Evolutionary conservation across 352 stramenopile genomes (phyloP), one percentile per base, ranked within the genome.

Genomic region (Globisporangium cederbergense): DNA sequence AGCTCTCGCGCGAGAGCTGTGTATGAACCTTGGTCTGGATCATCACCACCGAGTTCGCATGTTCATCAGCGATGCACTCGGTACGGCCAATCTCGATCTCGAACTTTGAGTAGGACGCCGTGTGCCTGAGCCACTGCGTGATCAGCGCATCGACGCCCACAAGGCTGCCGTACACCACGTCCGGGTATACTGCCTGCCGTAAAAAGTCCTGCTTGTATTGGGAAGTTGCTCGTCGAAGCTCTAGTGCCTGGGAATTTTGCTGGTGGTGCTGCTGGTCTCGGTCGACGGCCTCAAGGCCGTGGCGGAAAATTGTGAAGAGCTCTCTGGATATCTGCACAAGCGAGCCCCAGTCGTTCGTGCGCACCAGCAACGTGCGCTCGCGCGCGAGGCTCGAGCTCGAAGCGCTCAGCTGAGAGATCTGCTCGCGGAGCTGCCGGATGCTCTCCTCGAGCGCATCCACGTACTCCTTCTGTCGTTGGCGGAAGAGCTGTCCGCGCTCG

Each of bases 121-220:
- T 59, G 34, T 59, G 53, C 4, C 22, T 46, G 18, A 18, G 34
- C 53, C 53, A 59, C 30, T 59, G 53, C 2, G 43, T 32, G 8
- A 59, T 20, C 3, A 59, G 30, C 16, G 30, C 30, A 34, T 59
- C 53, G 1, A n/a, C 30, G 18, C 53, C 53, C 4, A 59, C 32
- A 8, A 59, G 34, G 40, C 25, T 46, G 16, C 53, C 53, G 34
- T 59, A 59, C 28, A 59, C 36, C 2, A 59, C 53, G 11, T 47
- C 53, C 8, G 53, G 53, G 18, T 59, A 11, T 3, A 13, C 8
- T 2, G 47, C 30, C 34, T 4, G 28, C 13, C 34, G 53, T 2
- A 59, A 34, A 46, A 59, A 59, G 53, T 18, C 9, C 20, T 59
- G 14, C 34, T 59, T 59, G 32, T 43, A 49, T n/a, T 59, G n/a